Percentiles rank a stretch among this genome's conserved stretches.
phyloP scores from a whole-genome alignment of 2,329 filamentous ascomycete species.

The Paraphaeosphaeria minitans region DNA sequence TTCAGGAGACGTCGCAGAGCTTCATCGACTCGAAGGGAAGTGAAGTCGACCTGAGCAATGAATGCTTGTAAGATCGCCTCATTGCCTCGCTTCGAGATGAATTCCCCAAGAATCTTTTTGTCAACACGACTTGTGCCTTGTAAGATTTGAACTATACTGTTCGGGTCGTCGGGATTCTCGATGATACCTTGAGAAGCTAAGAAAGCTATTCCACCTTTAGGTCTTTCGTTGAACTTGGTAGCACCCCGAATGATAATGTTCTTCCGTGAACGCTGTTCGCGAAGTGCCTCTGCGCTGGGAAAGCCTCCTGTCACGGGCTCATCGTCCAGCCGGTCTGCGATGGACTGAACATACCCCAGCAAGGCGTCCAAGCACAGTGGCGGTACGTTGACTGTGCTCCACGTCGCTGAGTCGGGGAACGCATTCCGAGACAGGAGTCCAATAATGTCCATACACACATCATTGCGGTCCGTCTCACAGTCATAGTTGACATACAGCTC shows the following conservation, averaged over 20 bases:
- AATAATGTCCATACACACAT: conserved; percentile 94
- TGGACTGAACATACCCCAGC: conserved; percentile 87
- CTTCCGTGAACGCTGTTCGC: conserved; percentile 77
- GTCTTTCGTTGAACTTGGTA: conserved; percentile 92
- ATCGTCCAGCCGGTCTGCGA: conserved; percentile 83
- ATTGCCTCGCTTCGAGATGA: conserved; percentile 87
- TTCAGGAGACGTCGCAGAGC: conserved; percentile 85
- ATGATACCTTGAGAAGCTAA: conserved; percentile 87
- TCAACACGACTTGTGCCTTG: conserved; percentile 86
- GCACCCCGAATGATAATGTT: conserved; percentile 87
- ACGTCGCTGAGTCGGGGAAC: conserved; percentile 94
- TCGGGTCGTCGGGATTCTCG: conserved; percentile 71
- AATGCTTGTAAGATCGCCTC: conserved; percentile 85
- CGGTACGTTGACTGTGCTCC: conserved; percentile 98
- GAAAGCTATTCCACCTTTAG: conserved; percentile 85
- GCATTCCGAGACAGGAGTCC: conserved; percentile 91
- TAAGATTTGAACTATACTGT: conserved; percentile 83
- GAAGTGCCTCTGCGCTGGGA: conserved; percentile 68
- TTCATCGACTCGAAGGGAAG: conserved; percentile 85
- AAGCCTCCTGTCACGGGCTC: conserved; percentile 67
- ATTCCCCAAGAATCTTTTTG: conserved; percentile 90
- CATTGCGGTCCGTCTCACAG: conserved; percentile 87
- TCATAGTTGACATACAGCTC: conserved; percentile 99
- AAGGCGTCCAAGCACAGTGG: conserved; percentile 92
- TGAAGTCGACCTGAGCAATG: conserved; percentile 85